phyloP scores from a whole-genome alignment of 2,329 filamentous ascomycete species.

The Bipolaris cookei region DNA sequence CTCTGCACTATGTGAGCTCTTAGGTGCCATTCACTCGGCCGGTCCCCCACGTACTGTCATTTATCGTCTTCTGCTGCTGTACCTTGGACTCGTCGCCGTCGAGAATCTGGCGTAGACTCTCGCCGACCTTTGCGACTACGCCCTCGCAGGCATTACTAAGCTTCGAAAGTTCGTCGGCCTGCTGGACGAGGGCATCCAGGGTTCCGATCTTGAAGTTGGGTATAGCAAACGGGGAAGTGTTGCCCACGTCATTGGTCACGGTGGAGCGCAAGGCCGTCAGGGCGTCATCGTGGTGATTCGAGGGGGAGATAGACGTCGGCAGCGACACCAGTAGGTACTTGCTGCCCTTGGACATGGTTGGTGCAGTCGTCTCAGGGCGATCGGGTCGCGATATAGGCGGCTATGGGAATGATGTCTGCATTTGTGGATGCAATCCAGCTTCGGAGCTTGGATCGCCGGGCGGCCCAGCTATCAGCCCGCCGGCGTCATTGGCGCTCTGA shows the following conservation, averaged over 20 bases:
- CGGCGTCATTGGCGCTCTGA: conserved; percentile 28
- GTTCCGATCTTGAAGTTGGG: conserved; percentile 98
- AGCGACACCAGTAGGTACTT: conserved; percentile 91
- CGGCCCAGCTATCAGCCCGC: conserved; percentile 9
- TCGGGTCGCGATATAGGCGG: conserved; percentile 25
- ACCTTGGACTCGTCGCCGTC: conserved; percentile 85
- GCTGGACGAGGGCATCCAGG: conserved; percentile 90
- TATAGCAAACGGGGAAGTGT: conserved; percentile 77
- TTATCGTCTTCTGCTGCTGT: conserved; percentile 87
- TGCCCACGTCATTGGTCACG: conserved; percentile 75
- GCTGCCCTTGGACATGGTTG: conserved; percentile 52
- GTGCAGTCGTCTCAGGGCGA: conserved; percentile 20
- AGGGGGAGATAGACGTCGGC: conserved; percentile 83
- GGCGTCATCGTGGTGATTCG: conserved; percentile 80
- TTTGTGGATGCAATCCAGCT: conserved; percentile 27
- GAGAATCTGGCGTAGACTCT: conserved; percentile 81
- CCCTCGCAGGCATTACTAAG: conserved; percentile 78
- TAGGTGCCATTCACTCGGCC: background rate
- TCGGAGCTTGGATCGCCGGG: conserved; percentile 25
- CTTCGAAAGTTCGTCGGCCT: conserved; percentile 93
- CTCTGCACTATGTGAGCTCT: conserved; percentile 61
- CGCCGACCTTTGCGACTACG: conserved; percentile 86
- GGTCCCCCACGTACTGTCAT: conserved; percentile 69
- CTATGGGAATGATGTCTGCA: conserved; percentile 27
- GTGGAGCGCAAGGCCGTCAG: conserved; percentile 75